Evolutionary conservation across 2,329 filamentous ascomycete species (phyloP).

Genomic region (Stachybotrys chlorohalonatus): DNA sequence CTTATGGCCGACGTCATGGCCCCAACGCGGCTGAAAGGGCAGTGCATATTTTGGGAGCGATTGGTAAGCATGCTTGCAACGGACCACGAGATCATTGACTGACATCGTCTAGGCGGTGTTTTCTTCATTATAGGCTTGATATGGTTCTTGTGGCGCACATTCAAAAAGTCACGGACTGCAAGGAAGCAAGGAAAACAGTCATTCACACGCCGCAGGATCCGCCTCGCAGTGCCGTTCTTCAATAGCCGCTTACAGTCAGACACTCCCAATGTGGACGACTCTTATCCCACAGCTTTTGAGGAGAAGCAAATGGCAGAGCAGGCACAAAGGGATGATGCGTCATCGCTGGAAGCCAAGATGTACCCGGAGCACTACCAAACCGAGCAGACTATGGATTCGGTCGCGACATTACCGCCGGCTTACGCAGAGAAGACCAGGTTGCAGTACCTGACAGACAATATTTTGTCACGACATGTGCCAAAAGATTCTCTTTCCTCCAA

Average conservation of each 20-base stretch:
- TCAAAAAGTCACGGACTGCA: neutral
- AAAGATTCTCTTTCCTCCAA: constrained; percentile 3
- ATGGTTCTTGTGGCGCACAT: neutral
- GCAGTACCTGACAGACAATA: neutral
- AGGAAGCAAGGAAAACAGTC: neutral
- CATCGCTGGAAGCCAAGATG: neutral
- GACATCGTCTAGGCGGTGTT: neutral
- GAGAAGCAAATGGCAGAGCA: neutral
- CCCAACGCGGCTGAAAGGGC: neutral
- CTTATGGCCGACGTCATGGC: neutral
- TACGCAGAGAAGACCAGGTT: neutral
- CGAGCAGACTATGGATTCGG: neutral
- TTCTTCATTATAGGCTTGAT: neutral
- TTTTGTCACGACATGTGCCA: neutral
- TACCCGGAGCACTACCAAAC: neutral
- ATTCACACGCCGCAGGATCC: neutral
- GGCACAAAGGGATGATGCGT: neutral
- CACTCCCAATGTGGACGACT: neutral
- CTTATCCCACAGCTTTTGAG: neutral
- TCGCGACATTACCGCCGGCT: neutral
- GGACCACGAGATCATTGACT: neutral
- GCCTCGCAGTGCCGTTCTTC: neutral
- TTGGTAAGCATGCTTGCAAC: neutral
- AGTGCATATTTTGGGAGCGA: neutral
- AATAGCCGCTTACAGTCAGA: neutral